These are phyloP conservation scores for Cunninghamia lanceolata DNA, from an alignment of 75 land plant genomes.

Conservation along the genomic window DNA sequence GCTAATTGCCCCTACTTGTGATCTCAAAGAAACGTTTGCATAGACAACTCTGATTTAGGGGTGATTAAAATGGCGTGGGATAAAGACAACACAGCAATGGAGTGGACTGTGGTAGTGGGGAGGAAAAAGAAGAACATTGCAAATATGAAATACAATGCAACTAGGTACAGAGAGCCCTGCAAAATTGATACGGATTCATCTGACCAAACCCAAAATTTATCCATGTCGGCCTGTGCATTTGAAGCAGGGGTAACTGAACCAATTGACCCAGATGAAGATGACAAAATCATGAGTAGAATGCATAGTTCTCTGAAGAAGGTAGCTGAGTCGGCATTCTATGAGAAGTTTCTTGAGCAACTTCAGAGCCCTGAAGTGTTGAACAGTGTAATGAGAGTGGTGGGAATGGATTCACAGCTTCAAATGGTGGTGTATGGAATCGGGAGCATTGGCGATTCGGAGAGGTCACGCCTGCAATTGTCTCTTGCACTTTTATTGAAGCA, in stretches of 20 bases:
- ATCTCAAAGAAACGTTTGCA: background rate
- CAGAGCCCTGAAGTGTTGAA: conserved; percentile 14
- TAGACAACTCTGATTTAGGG: background rate
- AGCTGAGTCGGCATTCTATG: conserved; percentile 50
- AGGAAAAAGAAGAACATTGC: background rate
- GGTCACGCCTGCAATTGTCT: conserved; percentile 65
- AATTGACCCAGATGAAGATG: conserved; percentile 13
- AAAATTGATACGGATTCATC: background rate
- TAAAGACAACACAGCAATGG: background rate
- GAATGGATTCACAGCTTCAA: conserved; percentile 22
- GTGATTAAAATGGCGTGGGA: background rate
- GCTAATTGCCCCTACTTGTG: background rate
- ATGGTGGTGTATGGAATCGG: conserved; percentile 89
- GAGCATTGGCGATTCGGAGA: conserved; percentile 62
- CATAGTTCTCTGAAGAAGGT: conserved; percentile 35
- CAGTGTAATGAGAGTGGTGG: conserved; percentile 6
- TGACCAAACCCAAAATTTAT: background rate
- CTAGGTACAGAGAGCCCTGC: background rate
- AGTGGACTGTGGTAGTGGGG: background rate
- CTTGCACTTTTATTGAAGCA: conserved; percentile 67
- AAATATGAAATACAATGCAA: background rate
- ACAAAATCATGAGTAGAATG: conserved; percentile 19
- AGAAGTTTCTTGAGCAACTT: conserved; percentile 39
- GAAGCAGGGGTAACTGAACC: background rate
- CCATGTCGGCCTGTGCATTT: background rate